Base-by-base conservation (phyloP, 2,329 filamentous ascomycete genomes). In the Aureobasidium zeae region DNA sequence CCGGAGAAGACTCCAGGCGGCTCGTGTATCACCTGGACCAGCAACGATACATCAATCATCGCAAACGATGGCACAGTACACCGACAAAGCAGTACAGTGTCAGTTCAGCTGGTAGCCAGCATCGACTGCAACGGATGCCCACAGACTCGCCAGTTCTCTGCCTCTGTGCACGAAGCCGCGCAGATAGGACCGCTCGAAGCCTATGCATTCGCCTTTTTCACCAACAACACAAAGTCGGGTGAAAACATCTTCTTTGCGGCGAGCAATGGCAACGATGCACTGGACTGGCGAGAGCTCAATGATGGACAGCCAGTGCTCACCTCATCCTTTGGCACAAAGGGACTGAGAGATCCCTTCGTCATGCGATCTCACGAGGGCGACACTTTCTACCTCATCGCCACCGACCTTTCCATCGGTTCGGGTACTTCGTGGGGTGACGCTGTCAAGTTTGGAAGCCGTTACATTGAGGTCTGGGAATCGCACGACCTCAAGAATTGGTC, bases 191-290 rank as follows among this genome's bases (percentile, higher is more conserved):
- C 38, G 3, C 26, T 32, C 33, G 53, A 51, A 36, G 71, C 67
- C 4, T 74, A 74, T 47, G 66, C 66, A 0, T 74, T 74, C 47
- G 63, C 67, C 0, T 75, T 74, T 51, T 74, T 74, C 51, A 73
- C 68, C 0, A 65, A 63, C 7, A 66, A 64, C 52, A 57, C 60
- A 1, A 47, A 53, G 11, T 57, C 58, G 0, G 71, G 72, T 16
- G 72, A 75, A 47, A 72, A 73, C 43, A 72, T 75, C 36, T 73
- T 64, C 50, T 63, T 74, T 10, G 70, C 72, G 2, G 65, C 69
- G 5, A 73, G 67, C 49, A 62, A 71, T 11, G 70, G 71, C 19
- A 74, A 74, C 53, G 60, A 74, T 50, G 72, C 72, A 0, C 55
- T 73, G 1, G 57, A 64, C 35, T 75, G 72, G 72, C 59, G 56